These are phyloP conservation scores for Lenwebbia sp. DNA, from an alignment of 345 rosid species.

Conservation along the genomic window DNA sequence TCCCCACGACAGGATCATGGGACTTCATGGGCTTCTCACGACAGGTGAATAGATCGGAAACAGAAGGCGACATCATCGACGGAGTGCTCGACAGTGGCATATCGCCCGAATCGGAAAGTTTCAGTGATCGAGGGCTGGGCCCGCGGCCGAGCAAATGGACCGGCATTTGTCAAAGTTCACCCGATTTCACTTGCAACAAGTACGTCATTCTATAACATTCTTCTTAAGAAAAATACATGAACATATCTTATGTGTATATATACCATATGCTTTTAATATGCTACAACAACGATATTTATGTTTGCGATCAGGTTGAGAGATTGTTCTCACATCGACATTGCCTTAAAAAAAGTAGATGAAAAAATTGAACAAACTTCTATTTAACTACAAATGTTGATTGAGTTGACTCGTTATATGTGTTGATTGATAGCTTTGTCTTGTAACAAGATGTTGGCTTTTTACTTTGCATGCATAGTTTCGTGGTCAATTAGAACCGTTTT, in stretches of 20 bases:
- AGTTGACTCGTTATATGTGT: too few relatives aligned
- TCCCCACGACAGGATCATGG: conserved; percentile 28
- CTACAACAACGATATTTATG: too few relatives aligned
- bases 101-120: neutral
- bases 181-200: conserved; percentile 58
- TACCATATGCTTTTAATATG: neutral
- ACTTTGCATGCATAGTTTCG: too few relatives aligned
- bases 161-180: conserved; percentile 2
- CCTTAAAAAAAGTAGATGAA: too few relatives aligned
- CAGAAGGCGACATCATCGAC: conserved; percentile 7
- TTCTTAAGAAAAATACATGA: neutral
- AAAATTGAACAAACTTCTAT: too few relatives aligned
- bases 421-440: too few relatives aligned
- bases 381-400: too few relatives aligned
- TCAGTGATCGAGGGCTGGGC: conserved; percentile 4
- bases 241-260: neutral
- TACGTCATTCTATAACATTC: neutral
- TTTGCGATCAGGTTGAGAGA: too few relatives aligned
- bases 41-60: neutral
- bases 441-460: too few relatives aligned
- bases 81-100: conserved; percentile 15
- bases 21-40: conserved; percentile 22
- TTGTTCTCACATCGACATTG: too few relatives aligned
- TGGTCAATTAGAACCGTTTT: too few relatives aligned
- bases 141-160: conserved; percentile 23